Evolutionary conservation across 1,139 yeast species (phyloP), one percentile per base, ranked within the genome.

Genomic region (Taphrina confusa): DNA sequence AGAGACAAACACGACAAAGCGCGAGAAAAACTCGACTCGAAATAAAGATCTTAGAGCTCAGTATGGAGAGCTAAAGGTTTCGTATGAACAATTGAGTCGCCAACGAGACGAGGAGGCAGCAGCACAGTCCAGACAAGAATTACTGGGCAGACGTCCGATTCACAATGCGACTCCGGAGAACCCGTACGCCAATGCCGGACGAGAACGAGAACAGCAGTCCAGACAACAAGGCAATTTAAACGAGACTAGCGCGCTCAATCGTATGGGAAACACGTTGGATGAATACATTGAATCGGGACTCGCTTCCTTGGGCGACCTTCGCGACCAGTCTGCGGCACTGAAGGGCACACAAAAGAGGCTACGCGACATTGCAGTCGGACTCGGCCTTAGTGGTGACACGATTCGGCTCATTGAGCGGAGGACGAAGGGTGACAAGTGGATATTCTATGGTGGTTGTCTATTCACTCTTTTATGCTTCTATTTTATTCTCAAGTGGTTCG

Each of bases 251-350:
- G 79, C 85, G 6, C 76, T 92, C 61, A 78, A 80, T 27, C 76
- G 88, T 61, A 90, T 96, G 0, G 83, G 87, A 33, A 84, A 83
- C 62, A 96, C 88, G 70, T 75, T 92, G 65, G 98, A 92, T 70
- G 90, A 87, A 66, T 89, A 92, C 52, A 73, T 92, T 58, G 97
- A 88, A 69, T 85, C 89, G 83, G 97, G 97, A 0, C 83, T 86
- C 64, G 81, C 82, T 61, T 90, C 96, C 1, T 80, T 90, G 66
- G 95, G 87, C 58, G 96, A 91, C 69, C 77, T 92, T 30, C 85
- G 87, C 30, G 91, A 86, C 60, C 97, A 92, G 70, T 87, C 88
- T 70, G 86, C 85, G 67, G 78, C 84, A 25, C 78, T 92, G 63
- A 76, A 80, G 64, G 77, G 76, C 62, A 78, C 92, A 36, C 90